Conservation (phyloP, 805 yeast genomes). For the Nakazawaea peltata region DNA sequence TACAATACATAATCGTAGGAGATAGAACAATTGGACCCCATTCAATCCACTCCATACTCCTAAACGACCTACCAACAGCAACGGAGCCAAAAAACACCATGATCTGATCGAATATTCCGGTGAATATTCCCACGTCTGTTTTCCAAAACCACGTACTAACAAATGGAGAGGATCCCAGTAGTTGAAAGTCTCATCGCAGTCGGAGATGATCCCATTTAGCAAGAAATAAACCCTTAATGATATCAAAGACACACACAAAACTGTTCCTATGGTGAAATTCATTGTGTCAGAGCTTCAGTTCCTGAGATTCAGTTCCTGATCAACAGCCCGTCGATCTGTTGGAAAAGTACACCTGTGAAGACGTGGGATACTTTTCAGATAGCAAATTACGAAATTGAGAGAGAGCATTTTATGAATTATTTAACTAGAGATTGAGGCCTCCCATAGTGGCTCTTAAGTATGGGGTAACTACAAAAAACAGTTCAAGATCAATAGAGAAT, state of each 20-base stretch:
- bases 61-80: conserved; percentile 12
- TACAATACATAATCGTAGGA: conserved; percentile 38
- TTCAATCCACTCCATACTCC: conserved; percentile 13
- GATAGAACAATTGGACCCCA: conserved; percentile 36
- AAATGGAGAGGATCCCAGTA: conserved; percentile 92
- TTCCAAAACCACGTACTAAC: conserved; percentile 73
- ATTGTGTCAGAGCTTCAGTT: neutral
- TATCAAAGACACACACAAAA: conserved; percentile 8
- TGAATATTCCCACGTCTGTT: conserved; percentile 95
- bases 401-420: neutral
- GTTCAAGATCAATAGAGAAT: too few species aligned
- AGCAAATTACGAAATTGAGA: too few species aligned
- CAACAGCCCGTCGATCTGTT: too few species aligned
- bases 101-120: conserved; percentile 85
- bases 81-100: conserved; percentile 65
- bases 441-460: too few species aligned
- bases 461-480: too few species aligned
- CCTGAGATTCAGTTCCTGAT: too few species aligned
- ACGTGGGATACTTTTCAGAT: too few species aligned
- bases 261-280: conserved; percentile 8
- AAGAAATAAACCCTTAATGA: conserved; percentile 17
- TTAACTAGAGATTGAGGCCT: too few species aligned
- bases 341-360: too few species aligned
- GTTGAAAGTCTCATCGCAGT: conserved; percentile 89
- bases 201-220: conserved; percentile 64